Conservation (phyloP, 1,139 yeast genomes). For the Zygoascus sp. region DNA sequence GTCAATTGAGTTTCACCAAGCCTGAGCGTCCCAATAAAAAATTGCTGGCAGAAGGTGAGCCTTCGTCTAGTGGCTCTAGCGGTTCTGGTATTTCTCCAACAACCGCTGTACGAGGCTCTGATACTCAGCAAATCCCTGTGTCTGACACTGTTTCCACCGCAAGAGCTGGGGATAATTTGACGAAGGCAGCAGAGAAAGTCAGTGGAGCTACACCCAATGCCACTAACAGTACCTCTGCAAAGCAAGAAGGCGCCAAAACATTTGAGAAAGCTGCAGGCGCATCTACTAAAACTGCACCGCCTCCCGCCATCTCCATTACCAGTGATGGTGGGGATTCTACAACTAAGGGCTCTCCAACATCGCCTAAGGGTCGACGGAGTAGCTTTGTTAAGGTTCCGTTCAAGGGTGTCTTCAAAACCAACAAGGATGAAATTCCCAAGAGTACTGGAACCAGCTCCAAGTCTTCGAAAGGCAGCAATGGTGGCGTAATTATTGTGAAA, state of each 20-base stretch:
- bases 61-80: constrained; percentile 1
- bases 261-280: too few species aligned
- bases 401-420: constrained; percentile 6
- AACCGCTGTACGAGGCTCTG: too few species aligned
- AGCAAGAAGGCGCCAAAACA: too few species aligned
- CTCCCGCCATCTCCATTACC: constrained; percentile 11
- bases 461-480: too few species aligned
- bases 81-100: constrained; percentile 12
- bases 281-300: not conserved
- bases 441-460: not conserved
- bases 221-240: too few species aligned
- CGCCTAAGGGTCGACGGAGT: not conserved
- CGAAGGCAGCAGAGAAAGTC: too few species aligned
- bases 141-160: too few species aligned
- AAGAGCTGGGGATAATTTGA: too few species aligned
- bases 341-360: not conserved
- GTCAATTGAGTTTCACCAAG: constrained; percentile 6
- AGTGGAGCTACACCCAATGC: too few species aligned
- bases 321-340: not conserved
- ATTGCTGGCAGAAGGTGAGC: not conserved
- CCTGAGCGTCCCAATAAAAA: not conserved
- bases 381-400: constrained; percentile 4
- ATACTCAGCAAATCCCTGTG: too few species aligned
- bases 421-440: constrained; percentile 5
- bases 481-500: too few species aligned